phyloP scores from a whole-genome alignment of 306 rosid species.

The Purshia tridentata region DNA sequence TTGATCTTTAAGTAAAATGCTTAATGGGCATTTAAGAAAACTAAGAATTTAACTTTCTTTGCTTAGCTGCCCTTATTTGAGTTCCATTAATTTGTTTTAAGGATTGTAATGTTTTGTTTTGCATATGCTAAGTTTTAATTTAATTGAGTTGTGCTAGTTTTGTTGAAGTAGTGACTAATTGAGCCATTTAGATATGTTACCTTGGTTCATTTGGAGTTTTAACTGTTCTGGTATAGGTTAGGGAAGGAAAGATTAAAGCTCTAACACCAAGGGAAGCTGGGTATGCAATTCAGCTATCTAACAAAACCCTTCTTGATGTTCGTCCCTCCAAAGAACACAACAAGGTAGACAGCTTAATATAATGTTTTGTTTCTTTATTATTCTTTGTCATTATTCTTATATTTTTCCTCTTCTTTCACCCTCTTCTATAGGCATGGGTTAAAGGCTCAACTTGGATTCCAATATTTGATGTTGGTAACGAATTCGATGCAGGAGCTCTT shows the following conservation, averaged over 20 bases:
- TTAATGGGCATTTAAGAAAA: not conserved
- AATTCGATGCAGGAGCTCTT: conserved; percentile 58
- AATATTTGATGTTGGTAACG: conserved; percentile 62
- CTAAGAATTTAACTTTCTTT: not conserved
- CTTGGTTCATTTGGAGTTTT: conserved; percentile 1
- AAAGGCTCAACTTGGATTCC: conserved; percentile 92
- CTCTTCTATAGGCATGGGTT: conserved; percentile 79
- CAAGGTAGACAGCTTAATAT: conserved; percentile 51
- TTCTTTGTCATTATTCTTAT: not conserved
- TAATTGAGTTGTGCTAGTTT: not conserved
- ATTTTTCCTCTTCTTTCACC: conserved; percentile 4
- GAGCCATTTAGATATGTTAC: not conserved
- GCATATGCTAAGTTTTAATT: conserved; percentile 10
- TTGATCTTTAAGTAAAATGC: not conserved
- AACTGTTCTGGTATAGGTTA: conserved; percentile 42
- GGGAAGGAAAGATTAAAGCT: conserved; percentile 79
- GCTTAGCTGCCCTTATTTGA: not conserved
- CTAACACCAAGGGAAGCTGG: conserved; percentile 91
- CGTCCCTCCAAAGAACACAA: conserved; percentile 81
- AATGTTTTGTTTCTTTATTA: not conserved
- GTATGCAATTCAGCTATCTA: conserved; percentile 86
- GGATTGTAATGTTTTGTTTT: not conserved
- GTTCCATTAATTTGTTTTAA: not conserved
- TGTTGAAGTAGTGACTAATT: not conserved
- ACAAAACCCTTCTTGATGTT: conserved; percentile 86